Conservation (phyloP, 495 filamentous ascomycete species). For the Penicillium canescens region DNA sequence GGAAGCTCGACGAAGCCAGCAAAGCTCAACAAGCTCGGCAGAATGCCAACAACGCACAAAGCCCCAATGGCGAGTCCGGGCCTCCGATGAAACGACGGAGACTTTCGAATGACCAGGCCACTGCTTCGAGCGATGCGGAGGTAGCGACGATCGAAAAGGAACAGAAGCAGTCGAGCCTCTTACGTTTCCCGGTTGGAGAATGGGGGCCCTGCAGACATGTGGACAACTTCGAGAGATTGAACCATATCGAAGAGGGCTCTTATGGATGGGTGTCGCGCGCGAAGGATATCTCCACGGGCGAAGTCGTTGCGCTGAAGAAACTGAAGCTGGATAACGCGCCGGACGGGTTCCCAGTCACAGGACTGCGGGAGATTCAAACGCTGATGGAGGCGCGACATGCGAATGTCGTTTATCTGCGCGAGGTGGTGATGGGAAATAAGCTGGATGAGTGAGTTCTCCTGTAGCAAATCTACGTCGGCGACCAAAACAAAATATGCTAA, state of each 20-base stretch:
- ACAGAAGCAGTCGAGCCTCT: constrained; percentile 44
- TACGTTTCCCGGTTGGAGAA: constrained; percentile 67
- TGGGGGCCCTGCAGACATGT: constrained; percentile 81
- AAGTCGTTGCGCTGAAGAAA: constrained; percentile 90
- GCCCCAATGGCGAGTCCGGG: constrained; percentile 24
- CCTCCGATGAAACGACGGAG: constrained; percentile 47
- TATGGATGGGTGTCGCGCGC: constrained; percentile 95
- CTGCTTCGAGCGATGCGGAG: constrained; percentile 27
- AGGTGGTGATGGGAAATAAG: constrained; percentile 82
- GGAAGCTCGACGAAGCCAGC: constrained; percentile 62
- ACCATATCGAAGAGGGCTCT: constrained; percentile 95
- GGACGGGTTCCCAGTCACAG: constrained; percentile 90
- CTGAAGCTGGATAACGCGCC: constrained; percentile 85
- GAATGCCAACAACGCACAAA: constrained; percentile 12
- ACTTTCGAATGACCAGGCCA: constrained; percentile 45
- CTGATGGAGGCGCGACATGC: constrained; percentile 63
- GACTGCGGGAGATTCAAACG: constrained; percentile 83
- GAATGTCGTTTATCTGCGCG: constrained; percentile 77
- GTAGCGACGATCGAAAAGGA: constrained; percentile 25
- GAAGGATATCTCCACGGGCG: constrained; percentile 73
- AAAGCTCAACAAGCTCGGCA: constrained; percentile 29
- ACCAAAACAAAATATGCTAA: constrained; percentile 1
- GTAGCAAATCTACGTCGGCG: not conserved
- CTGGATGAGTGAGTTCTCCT: constrained; percentile 66
- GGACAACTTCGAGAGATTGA: constrained; percentile 87